Evolutionary conservation across 805 yeast species (phyloP).

Genomic region (Sugiyamaella floridensis): DNA sequence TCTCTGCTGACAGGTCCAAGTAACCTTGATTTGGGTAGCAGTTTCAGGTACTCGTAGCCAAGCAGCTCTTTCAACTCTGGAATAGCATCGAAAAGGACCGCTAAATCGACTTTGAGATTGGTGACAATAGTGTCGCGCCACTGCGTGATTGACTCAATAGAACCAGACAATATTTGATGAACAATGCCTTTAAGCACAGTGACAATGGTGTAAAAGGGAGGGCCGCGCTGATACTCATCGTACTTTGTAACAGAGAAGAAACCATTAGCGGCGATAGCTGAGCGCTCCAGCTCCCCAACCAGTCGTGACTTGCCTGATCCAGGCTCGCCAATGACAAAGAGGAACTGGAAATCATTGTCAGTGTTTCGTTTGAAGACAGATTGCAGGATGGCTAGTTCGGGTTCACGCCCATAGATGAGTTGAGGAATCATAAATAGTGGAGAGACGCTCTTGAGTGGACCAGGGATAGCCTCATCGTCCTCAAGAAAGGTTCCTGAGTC

Average conservation of each 20-base stretch:
- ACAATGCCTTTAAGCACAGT: constrained; percentile 36
- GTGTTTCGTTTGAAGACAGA: constrained; percentile 17
- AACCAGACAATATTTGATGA: constrained; percentile 37
- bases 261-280: constrained; percentile 29
- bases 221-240: constrained; percentile 25
- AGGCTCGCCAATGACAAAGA: constrained; percentile 36
- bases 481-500: constrained; percentile 12
- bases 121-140: constrained; percentile 39
- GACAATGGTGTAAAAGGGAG: constrained; percentile 35
- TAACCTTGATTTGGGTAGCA: constrained; percentile 22
- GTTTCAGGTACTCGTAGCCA: constrained; percentile 36
- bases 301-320: constrained; percentile 44
- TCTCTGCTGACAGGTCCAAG: constrained; percentile 32
- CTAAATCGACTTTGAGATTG: constrained; percentile 37
- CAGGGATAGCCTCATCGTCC: constrained; percentile 13
- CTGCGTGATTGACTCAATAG: constrained; percentile 30
- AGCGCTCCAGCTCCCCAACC: constrained; percentile 34
- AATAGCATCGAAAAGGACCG: constrained; percentile 35
- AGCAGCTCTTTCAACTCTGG: constrained; percentile 41
- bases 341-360: constrained; percentile 21
- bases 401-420: constrained; percentile 28
- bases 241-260: constrained; percentile 29
- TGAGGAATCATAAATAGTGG: constrained; percentile 25
- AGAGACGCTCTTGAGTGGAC: constrained; percentile 7
- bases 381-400: constrained; percentile 23